Conservation (phyloP, 345 rosid genomes). For the Hibiscus syriacus region DNA sequence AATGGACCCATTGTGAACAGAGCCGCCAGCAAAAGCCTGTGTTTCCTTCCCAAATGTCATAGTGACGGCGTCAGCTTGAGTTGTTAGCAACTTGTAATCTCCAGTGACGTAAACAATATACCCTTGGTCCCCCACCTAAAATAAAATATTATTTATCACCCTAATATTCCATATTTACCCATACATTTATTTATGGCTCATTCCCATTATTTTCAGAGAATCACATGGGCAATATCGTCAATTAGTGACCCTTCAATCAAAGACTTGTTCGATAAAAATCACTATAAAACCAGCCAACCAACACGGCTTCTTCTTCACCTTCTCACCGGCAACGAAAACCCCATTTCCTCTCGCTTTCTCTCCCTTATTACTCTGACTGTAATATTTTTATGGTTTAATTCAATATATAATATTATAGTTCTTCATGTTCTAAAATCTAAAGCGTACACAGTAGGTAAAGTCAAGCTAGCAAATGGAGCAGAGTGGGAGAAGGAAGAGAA, state of each 20-base stretch:
- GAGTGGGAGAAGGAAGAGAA: slow-evolving; percentile 33
- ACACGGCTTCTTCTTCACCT: slow-evolving; percentile 11
- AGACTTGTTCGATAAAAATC: neutral
- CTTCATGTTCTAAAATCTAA: neutral
- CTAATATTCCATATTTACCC: neutral
- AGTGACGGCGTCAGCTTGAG: slow-evolving; percentile 1
- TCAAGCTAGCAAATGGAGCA: slow-evolving; percentile 13
- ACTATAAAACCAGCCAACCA: neutral
- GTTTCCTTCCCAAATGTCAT: slow-evolving; percentile 1
- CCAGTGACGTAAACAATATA: slow-evolving; percentile 5
- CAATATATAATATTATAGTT: neutral
- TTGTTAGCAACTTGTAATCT: slow-evolving; percentile 9
- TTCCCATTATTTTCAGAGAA: neutral
- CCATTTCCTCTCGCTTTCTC: neutral
- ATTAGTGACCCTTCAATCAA: neutral
- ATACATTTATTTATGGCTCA: neutral
- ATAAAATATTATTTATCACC: too few species aligned
- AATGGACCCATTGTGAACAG: neutral
- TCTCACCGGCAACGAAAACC: neutral
- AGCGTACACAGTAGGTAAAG: neutral
- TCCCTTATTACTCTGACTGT: neutral
- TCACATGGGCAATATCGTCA: slow-evolving; percentile 5
- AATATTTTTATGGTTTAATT: neutral
- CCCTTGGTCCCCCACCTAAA: neutral
- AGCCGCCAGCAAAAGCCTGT: neutral